Base-by-base conservation (phyloP, 495 filamentous ascomycete genomes). In the Trypethelium eluteriae region DNA sequence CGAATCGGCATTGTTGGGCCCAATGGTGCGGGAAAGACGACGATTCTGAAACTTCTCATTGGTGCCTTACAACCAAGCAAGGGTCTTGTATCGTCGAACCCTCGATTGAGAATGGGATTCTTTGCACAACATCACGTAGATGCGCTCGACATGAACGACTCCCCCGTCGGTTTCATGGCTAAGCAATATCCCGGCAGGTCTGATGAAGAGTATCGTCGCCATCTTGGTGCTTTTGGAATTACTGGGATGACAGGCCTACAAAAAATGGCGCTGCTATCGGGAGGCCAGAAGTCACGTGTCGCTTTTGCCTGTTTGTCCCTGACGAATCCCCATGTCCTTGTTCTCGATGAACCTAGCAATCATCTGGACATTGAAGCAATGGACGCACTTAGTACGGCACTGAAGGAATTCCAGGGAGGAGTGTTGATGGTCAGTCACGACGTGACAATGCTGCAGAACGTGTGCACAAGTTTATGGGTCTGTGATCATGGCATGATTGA, bases 61-160 rank as follows among this genome's bases (percentile, higher is more conserved):
- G 91, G 91, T 66, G 88, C 91, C 72, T 83, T 99, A 2, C 70
- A 84, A 64, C 85, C 94, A 2, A 89, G 88, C 1, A 82, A 83
- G 44, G 94, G 94, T 67, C 74, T 91, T 50, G 94, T 99, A 63
- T 92, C 90, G 3, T 86, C 90, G 70, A 86, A 99, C 77, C 87
- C 93, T 2, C 85, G 94, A 53, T 81, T 99, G 41, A 85, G 94
- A 49, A 83, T 98, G 67, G 94, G 93, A 3, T 99, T 95, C 84
- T 99, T 99, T 75, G 94, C 94, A 6, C 94, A 99, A 77, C 94
- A 99, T 75, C 94, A 99, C 80, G 93, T 99, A 69, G 94, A 99
- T 78, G 94, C 92, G 59, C 81, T 99, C 62, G 94, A 99, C 76
- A 80, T 98, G 72, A 95, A 85, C 56, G 84, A 84, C 70, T 91